A percentile compares a stretch with the other conserved stretches of the same genome.
These are phyloP conservation scores for Cyclotella cryptica DNA, from an alignment of 108 stramenopile species.

Conservation along the genomic window DNA sequence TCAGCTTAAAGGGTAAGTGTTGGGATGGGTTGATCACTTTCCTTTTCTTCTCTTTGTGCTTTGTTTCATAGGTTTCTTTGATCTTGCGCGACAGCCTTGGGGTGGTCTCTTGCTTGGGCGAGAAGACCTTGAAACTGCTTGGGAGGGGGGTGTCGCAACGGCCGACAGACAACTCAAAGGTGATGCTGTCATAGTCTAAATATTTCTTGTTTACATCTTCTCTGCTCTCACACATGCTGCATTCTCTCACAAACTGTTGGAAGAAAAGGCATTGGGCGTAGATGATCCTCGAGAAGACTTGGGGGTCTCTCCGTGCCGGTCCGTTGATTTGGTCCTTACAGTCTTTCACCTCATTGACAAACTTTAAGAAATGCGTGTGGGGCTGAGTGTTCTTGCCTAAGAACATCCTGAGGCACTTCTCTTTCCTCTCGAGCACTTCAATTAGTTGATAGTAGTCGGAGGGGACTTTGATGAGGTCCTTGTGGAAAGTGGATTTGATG, in stretches of 20 bases:
- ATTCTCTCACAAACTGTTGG: neutral
- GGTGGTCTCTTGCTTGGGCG: neutral
- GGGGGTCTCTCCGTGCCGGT: neutral
- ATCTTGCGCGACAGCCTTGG: neutral
- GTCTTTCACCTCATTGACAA: neutral
- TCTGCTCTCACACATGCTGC: constrained; percentile 5
- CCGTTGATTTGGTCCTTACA: neutral
- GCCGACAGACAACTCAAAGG: neutral
- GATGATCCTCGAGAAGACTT: neutral
- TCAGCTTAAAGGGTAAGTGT: neutral
- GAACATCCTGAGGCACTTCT: neutral
- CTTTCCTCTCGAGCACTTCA: neutral
- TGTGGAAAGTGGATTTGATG: neutral
- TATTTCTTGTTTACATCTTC: constrained; percentile 8
- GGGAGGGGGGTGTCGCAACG: neutral
- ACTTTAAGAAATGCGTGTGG: neutral
- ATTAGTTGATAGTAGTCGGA: neutral
- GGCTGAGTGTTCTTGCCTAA: neutral
- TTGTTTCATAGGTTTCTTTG: neutral
- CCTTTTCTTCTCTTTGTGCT: neutral
- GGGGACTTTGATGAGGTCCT: constrained; percentile 2
- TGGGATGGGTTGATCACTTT: neutral
- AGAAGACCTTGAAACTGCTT: neutral
- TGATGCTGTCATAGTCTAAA: neutral
- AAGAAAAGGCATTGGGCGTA: neutral